A percentile compares a stretch with the other conserved stretches of the same genome.
Conservation (phyloP, 805 yeast species). For the Scheffersomyces spartinae region DNA sequence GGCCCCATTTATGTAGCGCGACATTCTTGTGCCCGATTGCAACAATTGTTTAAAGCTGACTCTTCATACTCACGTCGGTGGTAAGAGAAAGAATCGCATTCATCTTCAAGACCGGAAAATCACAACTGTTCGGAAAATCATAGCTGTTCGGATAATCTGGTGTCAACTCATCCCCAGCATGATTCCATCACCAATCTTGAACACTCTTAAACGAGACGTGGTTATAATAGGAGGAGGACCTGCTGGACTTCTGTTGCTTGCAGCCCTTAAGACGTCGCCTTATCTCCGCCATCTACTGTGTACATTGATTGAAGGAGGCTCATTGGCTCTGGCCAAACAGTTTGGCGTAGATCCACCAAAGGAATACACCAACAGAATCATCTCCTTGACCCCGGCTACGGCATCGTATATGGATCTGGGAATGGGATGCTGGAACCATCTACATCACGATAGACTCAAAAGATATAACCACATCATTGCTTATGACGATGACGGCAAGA, state of each 20-base stretch:
- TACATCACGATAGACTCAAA: slow-evolving; percentile 61
- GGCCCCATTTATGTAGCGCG: no score
- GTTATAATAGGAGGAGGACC: slow-evolving; percentile 96
- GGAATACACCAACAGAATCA: slow-evolving; percentile 65
- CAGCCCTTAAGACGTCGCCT: slow-evolving; percentile 66
- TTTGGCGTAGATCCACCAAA: slow-evolving; percentile 37
- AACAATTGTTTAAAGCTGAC: no score
- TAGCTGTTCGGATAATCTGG: no score
- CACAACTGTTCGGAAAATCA: no score
- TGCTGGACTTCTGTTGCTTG: slow-evolving; percentile 80
- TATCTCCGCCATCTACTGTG: slow-evolving; percentile 48
- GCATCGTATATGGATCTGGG: slow-evolving; percentile 45
- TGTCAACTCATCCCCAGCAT: no score
- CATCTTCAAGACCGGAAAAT: no score
- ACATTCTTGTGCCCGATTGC: no score
- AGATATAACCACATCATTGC: slow-evolving; percentile 75
- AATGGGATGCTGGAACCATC: slow-evolving; percentile 68
- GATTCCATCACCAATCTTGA: no score
- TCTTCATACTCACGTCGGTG: no score
- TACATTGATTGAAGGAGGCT: slow-evolving; percentile 64
- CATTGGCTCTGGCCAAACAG: slow-evolving; percentile 37
- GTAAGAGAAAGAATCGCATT: no score
- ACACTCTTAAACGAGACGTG: no score
- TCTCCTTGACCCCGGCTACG: slow-evolving; percentile 77
- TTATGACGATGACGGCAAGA: slow-evolving; percentile 65